phyloP scores from a whole-genome alignment of 352 stramenopile genomes.

The Pythium monospermum region DNA sequence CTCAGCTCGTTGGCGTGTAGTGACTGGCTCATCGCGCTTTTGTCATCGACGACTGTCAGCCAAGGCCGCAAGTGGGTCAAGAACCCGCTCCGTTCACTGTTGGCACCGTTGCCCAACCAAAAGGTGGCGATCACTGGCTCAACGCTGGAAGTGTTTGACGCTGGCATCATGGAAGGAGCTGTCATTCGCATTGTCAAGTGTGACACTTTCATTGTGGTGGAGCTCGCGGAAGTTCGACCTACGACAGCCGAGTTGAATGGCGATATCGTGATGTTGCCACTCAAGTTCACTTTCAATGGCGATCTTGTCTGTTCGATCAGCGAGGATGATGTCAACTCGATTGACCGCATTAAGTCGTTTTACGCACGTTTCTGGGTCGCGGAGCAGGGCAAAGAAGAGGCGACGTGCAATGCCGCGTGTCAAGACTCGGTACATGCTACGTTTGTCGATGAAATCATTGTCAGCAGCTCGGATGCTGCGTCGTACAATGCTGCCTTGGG shows the following conservation, averaged over 20 bases:
- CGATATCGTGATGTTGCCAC: constrained; percentile 41
- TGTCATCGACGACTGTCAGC: constrained; percentile 49
- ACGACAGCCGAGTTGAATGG: constrained; percentile 39
- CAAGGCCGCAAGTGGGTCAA: constrained; percentile 59
- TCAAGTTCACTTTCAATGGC: constrained; percentile 48
- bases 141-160: constrained; percentile 14
- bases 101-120: constrained; percentile 44
- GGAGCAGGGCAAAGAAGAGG: constrained; percentile 47
- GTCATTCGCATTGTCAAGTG: constrained; percentile 50
- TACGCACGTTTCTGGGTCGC: constrained; percentile 77
- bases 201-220: constrained; percentile 32
- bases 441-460: constrained; percentile 59
- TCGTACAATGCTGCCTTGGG: constrained; percentile 58
- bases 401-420: constrained; percentile 54
- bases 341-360: constrained; percentile 66
- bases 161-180: constrained; percentile 26
- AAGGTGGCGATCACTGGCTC: constrained; percentile 25
- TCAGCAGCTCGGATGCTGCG: constrained; percentile 49
- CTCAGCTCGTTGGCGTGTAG: constrained; percentile 29
- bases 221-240: constrained; percentile 55
- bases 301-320: constrained; percentile 50
- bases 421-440: constrained; percentile 49
- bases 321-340: constrained; percentile 30
- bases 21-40: constrained; percentile 47
- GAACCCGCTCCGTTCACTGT: constrained; percentile 54